Evolutionary conservation across 441 rosid species (phyloP).

Genomic region (Hypseocharis bilobata): DNA sequence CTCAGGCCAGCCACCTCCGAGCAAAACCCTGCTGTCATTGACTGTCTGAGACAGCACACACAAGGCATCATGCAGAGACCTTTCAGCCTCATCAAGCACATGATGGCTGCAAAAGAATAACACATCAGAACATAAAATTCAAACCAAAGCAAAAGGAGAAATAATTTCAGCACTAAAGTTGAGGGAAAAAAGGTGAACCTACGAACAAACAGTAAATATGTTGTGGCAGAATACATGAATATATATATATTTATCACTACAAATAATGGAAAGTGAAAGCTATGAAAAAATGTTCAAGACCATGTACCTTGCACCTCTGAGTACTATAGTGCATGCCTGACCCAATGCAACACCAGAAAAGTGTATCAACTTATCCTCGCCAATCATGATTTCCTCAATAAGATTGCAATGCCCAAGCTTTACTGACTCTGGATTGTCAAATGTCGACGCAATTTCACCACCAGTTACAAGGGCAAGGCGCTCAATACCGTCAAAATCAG

Average conservation of each 20-base stretch:
- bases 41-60: slow-evolving; percentile 94
- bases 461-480: slow-evolving; percentile 89
- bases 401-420: slow-evolving; percentile 92
- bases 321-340: slow-evolving; percentile 86
- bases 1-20: slow-evolving; percentile 99
- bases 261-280: neutral
- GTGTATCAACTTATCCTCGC: slow-evolving; percentile 91
- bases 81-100: slow-evolving; percentile 94
- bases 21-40: slow-evolving; percentile 79
- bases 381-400: slow-evolving; percentile 96
- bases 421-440: slow-evolving; percentile 96
- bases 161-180: neutral
- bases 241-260: too few relatives aligned
- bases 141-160: neutral
- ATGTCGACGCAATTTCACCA: slow-evolving; percentile 95
- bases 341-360: slow-evolving; percentile 94
- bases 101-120: slow-evolving; percentile 56
- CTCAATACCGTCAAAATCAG: slow-evolving; percentile 97
- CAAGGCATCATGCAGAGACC: slow-evolving; percentile 91
- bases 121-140: neutral
- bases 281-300: neutral
- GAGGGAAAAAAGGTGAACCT: too few relatives aligned
- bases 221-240: neutral
- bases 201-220: too few relatives aligned
- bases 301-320: slow-evolving; percentile 83